Percentiles rank a stretch among this genome's conserved stretches.
These are phyloP conservation scores for Calonectria fujianensis DNA, from an alignment of 2,329 filamentous ascomycete genomes.

Conservation along the genomic window DNA sequence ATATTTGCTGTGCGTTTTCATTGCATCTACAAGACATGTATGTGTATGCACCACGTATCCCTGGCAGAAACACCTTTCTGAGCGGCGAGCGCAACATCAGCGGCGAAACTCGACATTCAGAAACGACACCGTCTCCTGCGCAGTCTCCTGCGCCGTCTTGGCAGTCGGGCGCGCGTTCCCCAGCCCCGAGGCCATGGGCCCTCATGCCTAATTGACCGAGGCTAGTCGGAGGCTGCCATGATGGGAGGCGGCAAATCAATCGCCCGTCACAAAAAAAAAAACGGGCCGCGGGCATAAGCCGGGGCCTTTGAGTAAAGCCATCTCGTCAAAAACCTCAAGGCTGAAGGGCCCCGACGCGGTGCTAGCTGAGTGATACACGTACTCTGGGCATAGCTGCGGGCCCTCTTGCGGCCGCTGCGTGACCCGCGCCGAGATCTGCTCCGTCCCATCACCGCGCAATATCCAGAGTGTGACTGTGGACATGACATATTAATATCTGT, in stretches of 20 bases:
- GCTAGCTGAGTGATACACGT: constrained; percentile 33
- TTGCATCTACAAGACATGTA: constrained; percentile 13
- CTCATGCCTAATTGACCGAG: constrained; percentile 40
- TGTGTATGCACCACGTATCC: constrained; percentile 18
- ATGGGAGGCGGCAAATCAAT: constrained; percentile 11
- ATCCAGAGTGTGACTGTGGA: constrained; percentile 41
- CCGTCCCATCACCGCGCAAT: constrained; percentile 51
- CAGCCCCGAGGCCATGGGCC: constrained; percentile 18
- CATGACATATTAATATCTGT: constrained; percentile 58
- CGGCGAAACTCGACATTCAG: constrained; percentile 22
- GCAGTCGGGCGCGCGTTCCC: constrained; percentile 15
- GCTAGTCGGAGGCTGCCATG: constrained; percentile 32
- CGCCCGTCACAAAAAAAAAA: constrained; percentile 12
- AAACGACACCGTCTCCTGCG: constrained; percentile 11
- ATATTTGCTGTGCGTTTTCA: constrained; percentile 16
- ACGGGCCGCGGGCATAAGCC: constrained; percentile 27
- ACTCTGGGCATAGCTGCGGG: constrained; percentile 45
- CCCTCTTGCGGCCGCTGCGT: constrained; percentile 50
- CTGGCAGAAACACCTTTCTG: not conserved
- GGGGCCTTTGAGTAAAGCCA: constrained; percentile 21
- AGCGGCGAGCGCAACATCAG: constrained; percentile 9
- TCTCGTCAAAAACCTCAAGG: constrained; percentile 24
- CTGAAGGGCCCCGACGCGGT: constrained; percentile 22
- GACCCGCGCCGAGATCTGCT: constrained; percentile 52
- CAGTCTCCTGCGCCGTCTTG: constrained; percentile 6